Base-by-base conservation (phyloP, 305 asterid species). In the Euphrasia arctica region DNA sequence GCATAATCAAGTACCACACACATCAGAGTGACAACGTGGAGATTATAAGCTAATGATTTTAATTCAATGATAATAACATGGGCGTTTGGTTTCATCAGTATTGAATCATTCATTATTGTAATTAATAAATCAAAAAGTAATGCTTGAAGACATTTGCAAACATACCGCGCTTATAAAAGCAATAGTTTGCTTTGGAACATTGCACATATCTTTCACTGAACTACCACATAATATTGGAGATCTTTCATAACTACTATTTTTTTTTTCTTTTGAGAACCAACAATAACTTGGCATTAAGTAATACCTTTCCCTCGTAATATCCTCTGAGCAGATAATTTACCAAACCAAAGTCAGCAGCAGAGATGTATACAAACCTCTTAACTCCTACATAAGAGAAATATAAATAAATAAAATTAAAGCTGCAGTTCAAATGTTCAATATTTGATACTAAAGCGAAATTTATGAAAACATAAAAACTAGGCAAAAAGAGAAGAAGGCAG, bases 261-360 rank as follows among this genome's bases (percentile, higher is more conserved):
- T 63, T 43, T 25, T 15, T 34, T 11, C 12, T 32, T 47, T 32
- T 39, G 5, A 32, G 54, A 67, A 65, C 50, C 63, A 62, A 54
- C 22, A 13, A 50, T 8, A 54, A 5, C 47, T 67, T 61, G 28
- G 66, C 41, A 48, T 54, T 51, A 2, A 27, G 47, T 64, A 64
- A 62, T 83, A 91, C 97, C 97, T 90, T 90, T 57, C 97, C 97
- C 75, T 88, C 97, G 60, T 78, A 88, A 66, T 88, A 88, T 68
- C 95, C 95, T 71, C 58, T 77, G 22, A 88, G 79, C 65, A 88
- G 66, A 68, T 88, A 83, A 76, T 83, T 88, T 64, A 74, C 82
- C 68, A 82, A 71, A 55, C 95, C 93, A 73, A 78, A 88, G 82
- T 88, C 95, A 10, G 95, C 95, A 66, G 95, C 95, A 25, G 95